These are phyloP conservation scores for Trichoderma koningiopsis DNA, from an alignment of 2,329 filamentous ascomycete species.

Conservation along the genomic window DNA sequence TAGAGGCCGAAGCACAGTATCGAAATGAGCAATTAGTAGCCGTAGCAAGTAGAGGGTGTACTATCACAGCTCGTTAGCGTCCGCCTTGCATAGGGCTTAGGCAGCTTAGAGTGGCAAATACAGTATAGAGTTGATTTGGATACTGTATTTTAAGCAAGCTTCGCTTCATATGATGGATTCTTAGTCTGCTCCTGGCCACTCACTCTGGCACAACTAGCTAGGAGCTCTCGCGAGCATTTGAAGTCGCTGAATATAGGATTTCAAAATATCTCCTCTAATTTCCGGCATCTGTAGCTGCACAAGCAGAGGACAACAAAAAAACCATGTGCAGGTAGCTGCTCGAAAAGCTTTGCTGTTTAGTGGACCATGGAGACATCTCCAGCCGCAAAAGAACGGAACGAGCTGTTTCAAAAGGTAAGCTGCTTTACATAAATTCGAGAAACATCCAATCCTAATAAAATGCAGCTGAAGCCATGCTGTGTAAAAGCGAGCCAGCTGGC, in stretches of 20 bases:
- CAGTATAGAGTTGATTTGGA: neutral
- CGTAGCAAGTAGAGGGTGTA: neutral
- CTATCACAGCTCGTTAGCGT: neutral
- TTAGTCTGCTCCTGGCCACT: neutral
- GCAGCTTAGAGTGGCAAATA: neutral
- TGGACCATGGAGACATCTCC: constrained; percentile 28
- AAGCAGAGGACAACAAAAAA: neutral
- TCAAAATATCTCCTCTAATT: neutral
- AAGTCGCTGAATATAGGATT: neutral
- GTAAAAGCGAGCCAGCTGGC: constrained; percentile 61
- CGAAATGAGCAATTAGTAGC: neutral
- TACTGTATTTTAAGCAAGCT: neutral
- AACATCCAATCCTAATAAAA: constrained; percentile 13
- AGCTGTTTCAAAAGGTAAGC: constrained; percentile 43
- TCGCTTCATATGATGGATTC: neutral
- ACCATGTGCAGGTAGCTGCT: constrained; percentile 19
- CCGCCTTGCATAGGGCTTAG: neutral
- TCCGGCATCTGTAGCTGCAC: neutral
- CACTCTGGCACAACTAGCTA: neutral
- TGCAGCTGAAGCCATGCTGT: constrained; percentile 64
- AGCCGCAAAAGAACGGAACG: constrained; percentile 34
- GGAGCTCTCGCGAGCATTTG: neutral
- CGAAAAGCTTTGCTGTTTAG: constrained; percentile 21
- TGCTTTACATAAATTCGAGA: too few species aligned
- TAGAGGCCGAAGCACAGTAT: neutral